A percentile compares a stretch with the other conserved stretches of the same genome.
These are phyloP conservation scores for Scenedesmus sp. DNA, from an alignment of 163 green algal genomes.

Conservation along the genomic window DNA sequence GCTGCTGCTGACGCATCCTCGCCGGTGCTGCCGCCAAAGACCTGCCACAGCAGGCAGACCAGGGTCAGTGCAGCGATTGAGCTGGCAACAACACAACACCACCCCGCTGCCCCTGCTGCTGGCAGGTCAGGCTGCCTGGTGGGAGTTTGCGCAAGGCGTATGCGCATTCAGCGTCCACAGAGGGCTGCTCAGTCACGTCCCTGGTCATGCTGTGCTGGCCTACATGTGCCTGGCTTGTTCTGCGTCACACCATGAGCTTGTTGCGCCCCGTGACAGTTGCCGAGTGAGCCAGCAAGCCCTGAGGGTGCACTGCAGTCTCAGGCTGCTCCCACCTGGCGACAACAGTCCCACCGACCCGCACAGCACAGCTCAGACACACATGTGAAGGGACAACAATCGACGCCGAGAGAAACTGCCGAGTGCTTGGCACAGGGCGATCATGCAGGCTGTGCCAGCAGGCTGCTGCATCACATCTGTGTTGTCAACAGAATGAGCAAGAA, in stretches of 20 bases:
- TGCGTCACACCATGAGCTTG: constrained; percentile 66
- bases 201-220: background rate
- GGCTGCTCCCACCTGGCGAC: constrained; percentile 43
- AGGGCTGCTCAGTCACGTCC: background rate
- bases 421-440: background rate
- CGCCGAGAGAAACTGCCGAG: background rate
- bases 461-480: no score
- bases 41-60: constrained; percentile 9
- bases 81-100: background rate
- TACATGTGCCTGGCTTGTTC: background rate
- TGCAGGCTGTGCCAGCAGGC: background rate
- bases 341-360: background rate
- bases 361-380: background rate
- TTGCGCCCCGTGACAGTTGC: constrained; percentile 63
- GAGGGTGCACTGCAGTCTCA: constrained; percentile 11
- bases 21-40: constrained; percentile 65
- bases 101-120: background rate
- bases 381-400: background rate
- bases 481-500: no score
- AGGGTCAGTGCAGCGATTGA: background rate
- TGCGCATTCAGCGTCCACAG: background rate
- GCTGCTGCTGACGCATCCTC: constrained; percentile 55
- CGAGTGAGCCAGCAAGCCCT: constrained; percentile 53
- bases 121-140: background rate
- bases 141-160: background rate